Evolutionary conservation across 2,329 filamentous ascomycete species (phyloP).

Genomic region (Monilinia fructicola): DNA sequence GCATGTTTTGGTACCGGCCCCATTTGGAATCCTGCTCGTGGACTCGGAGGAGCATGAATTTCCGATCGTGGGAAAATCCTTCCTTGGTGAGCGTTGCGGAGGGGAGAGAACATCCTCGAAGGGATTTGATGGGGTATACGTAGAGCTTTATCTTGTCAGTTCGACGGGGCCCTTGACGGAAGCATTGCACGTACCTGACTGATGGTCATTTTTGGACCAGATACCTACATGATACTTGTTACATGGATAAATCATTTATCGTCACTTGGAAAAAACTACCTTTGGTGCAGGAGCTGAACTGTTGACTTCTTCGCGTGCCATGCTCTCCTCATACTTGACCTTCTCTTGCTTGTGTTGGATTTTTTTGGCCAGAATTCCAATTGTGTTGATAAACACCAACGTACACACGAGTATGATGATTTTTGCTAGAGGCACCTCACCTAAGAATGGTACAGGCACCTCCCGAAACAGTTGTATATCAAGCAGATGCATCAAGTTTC

Average conservation of each 20-base stretch:
- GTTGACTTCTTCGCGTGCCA: too few relatives aligned
- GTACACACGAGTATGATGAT: neutral
- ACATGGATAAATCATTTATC: neutral
- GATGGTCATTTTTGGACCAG: slow-evolving; percentile 19
- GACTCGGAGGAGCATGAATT: slow-evolving; percentile 67
- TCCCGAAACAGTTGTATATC: neutral
- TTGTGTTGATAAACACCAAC: too few relatives aligned
- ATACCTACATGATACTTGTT: neutral
- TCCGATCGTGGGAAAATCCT: slow-evolving; percentile 65
- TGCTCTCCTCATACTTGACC: too few relatives aligned
- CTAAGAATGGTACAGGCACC: neutral
- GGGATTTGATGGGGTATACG: slow-evolving; percentile 72
- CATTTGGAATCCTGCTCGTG: slow-evolving; percentile 37
- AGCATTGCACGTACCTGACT: neutral
- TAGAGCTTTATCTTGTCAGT: slow-evolving; percentile 53
- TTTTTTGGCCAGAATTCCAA: too few relatives aligned
- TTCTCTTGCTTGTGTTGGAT: too few relatives aligned
- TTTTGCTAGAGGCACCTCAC: neutral
- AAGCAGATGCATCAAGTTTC: neutral
- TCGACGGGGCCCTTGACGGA: too few relatives aligned
- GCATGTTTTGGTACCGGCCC: slow-evolving; percentile 54
- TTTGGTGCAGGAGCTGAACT: neutral
- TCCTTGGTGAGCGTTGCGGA: slow-evolving; percentile 56
- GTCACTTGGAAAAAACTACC: neutral
- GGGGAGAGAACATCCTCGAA: slow-evolving; percentile 59